phyloP scores from a whole-genome alignment of 1,284 basidiomycete genomes.

The Meira nashicola region DNA sequence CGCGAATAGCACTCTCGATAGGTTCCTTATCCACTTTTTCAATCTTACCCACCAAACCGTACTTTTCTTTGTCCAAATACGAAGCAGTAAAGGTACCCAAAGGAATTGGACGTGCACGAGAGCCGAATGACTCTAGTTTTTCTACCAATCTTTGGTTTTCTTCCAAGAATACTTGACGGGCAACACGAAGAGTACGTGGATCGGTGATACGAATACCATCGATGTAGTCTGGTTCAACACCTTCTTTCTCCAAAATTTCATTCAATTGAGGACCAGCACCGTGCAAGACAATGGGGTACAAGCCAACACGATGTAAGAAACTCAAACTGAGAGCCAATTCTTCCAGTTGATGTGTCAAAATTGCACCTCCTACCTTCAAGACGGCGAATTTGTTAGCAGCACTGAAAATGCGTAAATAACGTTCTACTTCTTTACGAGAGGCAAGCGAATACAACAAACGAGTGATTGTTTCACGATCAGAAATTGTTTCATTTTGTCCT shows the following conservation, averaged over 20 bases:
- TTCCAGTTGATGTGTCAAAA: slow-evolving; percentile 51
- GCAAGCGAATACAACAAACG: slow-evolving; percentile 52
- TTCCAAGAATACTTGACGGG: slow-evolving; percentile 51
- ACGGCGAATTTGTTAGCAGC: slow-evolving; percentile 53
- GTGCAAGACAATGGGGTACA: slow-evolving; percentile 52
- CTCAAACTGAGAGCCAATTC: slow-evolving; percentile 50
- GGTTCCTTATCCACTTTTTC: slow-evolving; percentile 52
- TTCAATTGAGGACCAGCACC: slow-evolving; percentile 53
- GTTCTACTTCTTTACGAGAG: slow-evolving; percentile 52
- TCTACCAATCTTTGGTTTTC: slow-evolving; percentile 51
- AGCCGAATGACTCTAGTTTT: slow-evolving; percentile 52
- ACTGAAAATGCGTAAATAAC: slow-evolving; percentile 52
- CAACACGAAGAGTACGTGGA: slow-evolving; percentile 49
- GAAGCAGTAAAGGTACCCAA: slow-evolving; percentile 50
- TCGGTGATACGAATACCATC: slow-evolving; percentile 53
- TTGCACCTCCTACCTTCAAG: slow-evolving; percentile 52
- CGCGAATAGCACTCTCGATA: slow-evolving; percentile 52
- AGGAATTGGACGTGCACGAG: slow-evolving; percentile 50
- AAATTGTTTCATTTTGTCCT: not conserved
- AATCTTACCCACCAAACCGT: slow-evolving; percentile 52
- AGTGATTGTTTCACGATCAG: slow-evolving; percentile 41
- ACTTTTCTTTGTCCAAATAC: slow-evolving; percentile 53
- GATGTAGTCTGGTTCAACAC: slow-evolving; percentile 51
- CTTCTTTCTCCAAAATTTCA: slow-evolving; percentile 51
- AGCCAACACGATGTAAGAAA: slow-evolving; percentile 53